Evolutionary conservation across 495 filamentous ascomycete species (phyloP), one percentile per base, ranked within the genome.

Genomic region (Aspergillus haitiensis): DNA sequence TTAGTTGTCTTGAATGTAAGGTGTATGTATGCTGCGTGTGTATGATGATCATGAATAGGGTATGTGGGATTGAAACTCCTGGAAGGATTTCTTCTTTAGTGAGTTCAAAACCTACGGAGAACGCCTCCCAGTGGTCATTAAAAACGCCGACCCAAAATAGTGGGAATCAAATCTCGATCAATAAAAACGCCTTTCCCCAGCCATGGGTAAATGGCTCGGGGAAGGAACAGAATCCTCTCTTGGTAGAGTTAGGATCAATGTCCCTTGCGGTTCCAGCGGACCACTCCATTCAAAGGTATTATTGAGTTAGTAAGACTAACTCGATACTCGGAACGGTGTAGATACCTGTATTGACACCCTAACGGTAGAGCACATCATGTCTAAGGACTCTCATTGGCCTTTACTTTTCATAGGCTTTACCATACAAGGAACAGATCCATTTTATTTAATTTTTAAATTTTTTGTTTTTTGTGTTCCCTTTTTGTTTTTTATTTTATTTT

Each of bases 361-460:
- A 55, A 52, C 61, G 61, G 61, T 37, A 59, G 52, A 63, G 61
- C 61, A 63, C 61, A 58, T 63, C 61, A 59, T 59, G 52, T 37
- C 32, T 39, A 39, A 52, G 21, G 13, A n/a, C 34, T 52, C 52
- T 59, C 37, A 63, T 63, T 63, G 61, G 61, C 39, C 8, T 57
- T 55, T 40, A 16, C 15, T 34, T 27, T 3, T 27, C 3, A 27
- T 27, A 27, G 21, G 21, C 21, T 27, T 27, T 27, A 27, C 21
- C 21, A 27, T 27, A 27, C 21, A 1, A 27, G 21, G 21, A 27
- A 27, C 21, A 27, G 21, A 27, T 27, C 21, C 21, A 27, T 27
- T 27, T 27, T 27, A 27, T 27, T 27, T 27, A 27, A 27, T 27
- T 27, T 27, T 27, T 27, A n/a, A n/a, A n/a, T 27, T 1, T 27